phyloP scores from a whole-genome alignment of 306 rosid species.

The Cucumis sativus region DNA sequence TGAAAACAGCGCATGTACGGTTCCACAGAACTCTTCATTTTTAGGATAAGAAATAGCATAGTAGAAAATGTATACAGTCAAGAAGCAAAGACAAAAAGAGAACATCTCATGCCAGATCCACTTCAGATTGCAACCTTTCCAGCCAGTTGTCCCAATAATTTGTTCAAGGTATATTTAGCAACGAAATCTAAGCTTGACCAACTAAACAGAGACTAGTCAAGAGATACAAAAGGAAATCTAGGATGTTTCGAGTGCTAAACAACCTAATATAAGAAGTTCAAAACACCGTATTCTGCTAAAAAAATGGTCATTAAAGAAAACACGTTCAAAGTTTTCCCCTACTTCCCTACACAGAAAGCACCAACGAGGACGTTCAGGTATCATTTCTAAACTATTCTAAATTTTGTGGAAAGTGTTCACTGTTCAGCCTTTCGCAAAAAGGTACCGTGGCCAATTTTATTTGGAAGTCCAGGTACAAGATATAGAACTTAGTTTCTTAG shows the following conservation, averaged over 20 bases:
- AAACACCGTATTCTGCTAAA: not conserved
- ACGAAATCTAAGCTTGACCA: not conserved
- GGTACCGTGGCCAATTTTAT: not conserved
- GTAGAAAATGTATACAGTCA: not conserved
- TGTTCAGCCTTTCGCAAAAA: not conserved
- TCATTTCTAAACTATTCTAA: not conserved
- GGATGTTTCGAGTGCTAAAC: not conserved
- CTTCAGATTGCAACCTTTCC: not conserved
- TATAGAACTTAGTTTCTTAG: not conserved
- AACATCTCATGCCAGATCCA: not conserved
- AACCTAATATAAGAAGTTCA: not conserved
- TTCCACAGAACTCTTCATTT: not conserved
- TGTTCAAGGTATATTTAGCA: not conserved
- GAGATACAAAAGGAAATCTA: not conserved
- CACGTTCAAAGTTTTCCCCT: not conserved
- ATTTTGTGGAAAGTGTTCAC: not conserved
- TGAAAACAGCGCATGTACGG: not conserved
- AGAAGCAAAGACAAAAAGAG: not conserved
- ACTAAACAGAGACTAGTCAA: not conserved
- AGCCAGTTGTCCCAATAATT: not conserved
- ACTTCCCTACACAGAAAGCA: not conserved
- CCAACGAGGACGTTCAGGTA: not conserved
- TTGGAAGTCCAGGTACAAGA: not conserved
- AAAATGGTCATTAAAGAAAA: not conserved
- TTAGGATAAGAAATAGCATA: not conserved